A percentile compares a stretch with the other conserved stretches of the same genome.
These are phyloP conservation scores for Viridothelium virens DNA, from an alignment of 495 filamentous ascomycete species.

Conservation along the genomic window DNA sequence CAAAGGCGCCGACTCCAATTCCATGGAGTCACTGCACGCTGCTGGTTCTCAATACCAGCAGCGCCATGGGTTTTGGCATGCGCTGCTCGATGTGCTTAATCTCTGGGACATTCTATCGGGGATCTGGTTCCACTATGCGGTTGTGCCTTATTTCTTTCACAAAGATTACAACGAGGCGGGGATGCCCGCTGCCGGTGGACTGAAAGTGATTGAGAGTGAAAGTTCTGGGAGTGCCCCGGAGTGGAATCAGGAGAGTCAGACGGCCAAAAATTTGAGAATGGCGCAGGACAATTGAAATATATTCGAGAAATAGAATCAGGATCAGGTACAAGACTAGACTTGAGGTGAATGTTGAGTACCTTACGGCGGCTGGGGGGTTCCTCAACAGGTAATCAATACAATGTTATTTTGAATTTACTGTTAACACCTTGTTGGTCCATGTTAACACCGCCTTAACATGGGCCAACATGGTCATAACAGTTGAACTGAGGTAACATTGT, in stretches of 20 bases:
- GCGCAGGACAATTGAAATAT: background rate
- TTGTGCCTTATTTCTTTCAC: background rate
- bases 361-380: too few relatives aligned
- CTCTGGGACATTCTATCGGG: constrained; percentile 17
- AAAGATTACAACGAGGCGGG: constrained; percentile 2
- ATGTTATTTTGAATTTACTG: too few relatives aligned
- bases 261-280: background rate
- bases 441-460: too few relatives aligned
- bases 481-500: too few relatives aligned
- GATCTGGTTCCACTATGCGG: constrained; percentile 12
- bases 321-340: background rate
- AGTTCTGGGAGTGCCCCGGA: background rate
- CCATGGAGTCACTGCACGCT: background rate
- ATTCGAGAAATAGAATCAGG: background rate
- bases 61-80: constrained; percentile 12
- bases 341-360: too few relatives aligned
- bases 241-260: constrained; percentile 6
- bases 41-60: constrained; percentile 11
- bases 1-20: background rate
- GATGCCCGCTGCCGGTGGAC: background rate
- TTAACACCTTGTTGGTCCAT: too few relatives aligned
- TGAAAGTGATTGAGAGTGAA: constrained; percentile 3
- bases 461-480: too few relatives aligned
- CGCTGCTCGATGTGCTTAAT: constrained; percentile 11
- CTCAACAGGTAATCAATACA: too few relatives aligned